phyloP scores from a whole-genome alignment of 2,329 filamentous ascomycete species.

The Arthrobotrys pseudoclavata region DNA sequence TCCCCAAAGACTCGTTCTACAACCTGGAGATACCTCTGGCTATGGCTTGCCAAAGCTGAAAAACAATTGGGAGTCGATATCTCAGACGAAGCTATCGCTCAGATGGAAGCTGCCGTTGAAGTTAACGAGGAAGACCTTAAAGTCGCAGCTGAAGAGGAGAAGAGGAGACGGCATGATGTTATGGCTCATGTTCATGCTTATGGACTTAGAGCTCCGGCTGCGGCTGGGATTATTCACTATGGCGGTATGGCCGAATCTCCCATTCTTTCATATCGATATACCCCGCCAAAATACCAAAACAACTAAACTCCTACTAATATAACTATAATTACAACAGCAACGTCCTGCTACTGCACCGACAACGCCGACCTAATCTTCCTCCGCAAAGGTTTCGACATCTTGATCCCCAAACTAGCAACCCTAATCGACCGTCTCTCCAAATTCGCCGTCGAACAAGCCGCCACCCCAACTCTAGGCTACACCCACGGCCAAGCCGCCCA shows the following conservation, averaged over 20 bases:
- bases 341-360: conserved; percentile 75
- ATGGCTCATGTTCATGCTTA: conserved; percentile 80
- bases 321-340: conserved; percentile 56
- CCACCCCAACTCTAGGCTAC: conserved; percentile 79
- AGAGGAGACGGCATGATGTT: conserved; percentile 76
- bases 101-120: conserved; percentile 80
- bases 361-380: conserved; percentile 84
- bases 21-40: conserved; percentile 88
- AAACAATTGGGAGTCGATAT: conserved; percentile 84
- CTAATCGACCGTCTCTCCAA: conserved; percentile 80
- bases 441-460: conserved; percentile 81
- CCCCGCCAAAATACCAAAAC: background rate
- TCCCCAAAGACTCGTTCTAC: conserved; percentile 79
- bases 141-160: conserved; percentile 81
- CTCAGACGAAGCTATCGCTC: conserved; percentile 78
- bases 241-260: conserved; percentile 49
- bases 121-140: conserved; percentile 84
- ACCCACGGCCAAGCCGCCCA: conserved; percentile 74
- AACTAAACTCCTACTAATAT: background rate
- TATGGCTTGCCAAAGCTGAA: conserved; percentile 84
- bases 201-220: conserved; percentile 79
- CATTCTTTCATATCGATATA: background rate
- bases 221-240: conserved; percentile 85
- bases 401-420: conserved; percentile 82
- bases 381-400: conserved; percentile 79